Evolutionary conservation across 2,329 filamentous ascomycete species (phyloP), one percentile per base, ranked within the genome.

Genomic region (Alternaria sp.): DNA sequence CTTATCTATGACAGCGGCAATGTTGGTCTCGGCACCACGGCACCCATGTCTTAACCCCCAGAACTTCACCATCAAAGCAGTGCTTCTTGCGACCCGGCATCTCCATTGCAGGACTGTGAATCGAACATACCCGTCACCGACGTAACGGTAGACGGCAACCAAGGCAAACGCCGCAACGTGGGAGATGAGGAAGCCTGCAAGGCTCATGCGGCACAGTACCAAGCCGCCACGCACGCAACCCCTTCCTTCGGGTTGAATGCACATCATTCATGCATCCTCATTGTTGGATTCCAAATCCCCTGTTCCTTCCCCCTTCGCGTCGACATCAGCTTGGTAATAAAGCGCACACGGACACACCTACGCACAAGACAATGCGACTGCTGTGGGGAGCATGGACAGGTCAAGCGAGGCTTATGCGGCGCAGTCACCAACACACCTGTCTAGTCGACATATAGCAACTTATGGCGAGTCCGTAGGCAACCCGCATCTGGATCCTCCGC

Each of bases 341-440:
- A 23, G 28, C 28, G 7, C 43, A 45, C 17, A 45, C 43, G 17
- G 5, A 36, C 28, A 51, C 32, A 36, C 32, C 5, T 36, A 36
- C 32, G 32, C 32, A 23, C 44, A 46, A 25, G 19, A 46, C 19
- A 23, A 15, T 46, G 21, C 44, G 45, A 28, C 45, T 5, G 36
- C 11, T 49, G 15, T 28, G 45, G 23, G 19, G 23, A 49, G 28
- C 36, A 1, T n/a, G 28, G 49, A 15, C 28, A 51, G 49, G 49
- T n/a, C 28, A 52, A 52, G 28, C 49, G 49, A 52, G 49, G 49
- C 49, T 52, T 40, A 52, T 52, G 49, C 28, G 49, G 49, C 49
- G 19, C 28, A 36, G 49, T 40, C 19, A 12, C 49, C 49, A 52
- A 40, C 30, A 52, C 49, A 40, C 11, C 30, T 25, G 36, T 25